A percentile compares a stretch with the other conserved stretches of the same genome.
phyloP scores from a whole-genome alignment of 805 yeast species.

The Trichomonascus vanleenenianus region DNA sequence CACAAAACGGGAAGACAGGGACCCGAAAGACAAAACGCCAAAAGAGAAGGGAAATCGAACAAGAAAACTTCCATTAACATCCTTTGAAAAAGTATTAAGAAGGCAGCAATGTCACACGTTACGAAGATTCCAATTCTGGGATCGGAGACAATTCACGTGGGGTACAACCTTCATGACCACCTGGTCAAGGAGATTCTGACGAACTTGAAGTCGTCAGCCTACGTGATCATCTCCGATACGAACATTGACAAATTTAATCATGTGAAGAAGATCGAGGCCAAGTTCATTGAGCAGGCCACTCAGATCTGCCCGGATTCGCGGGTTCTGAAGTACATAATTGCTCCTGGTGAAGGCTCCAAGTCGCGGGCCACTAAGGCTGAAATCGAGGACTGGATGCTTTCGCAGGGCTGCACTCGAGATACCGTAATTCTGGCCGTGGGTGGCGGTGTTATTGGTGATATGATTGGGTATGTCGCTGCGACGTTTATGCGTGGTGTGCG shows the following conservation, averaged over 20 bases:
- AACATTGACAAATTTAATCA: conserved; percentile 44
- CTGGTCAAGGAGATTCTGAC: conserved; percentile 59
- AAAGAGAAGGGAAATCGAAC: not conserved
- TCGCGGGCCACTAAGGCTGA: conserved; percentile 82
- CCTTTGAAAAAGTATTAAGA: not conserved
- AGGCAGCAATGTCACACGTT: conserved; percentile 1
- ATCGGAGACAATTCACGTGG: conserved; percentile 78
- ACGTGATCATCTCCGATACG: conserved; percentile 82
- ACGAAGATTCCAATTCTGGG: conserved; percentile 40
- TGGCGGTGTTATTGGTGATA: conserved; percentile 98
- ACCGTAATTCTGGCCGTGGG: conserved; percentile 92
- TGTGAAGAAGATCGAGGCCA: conserved; percentile 44
- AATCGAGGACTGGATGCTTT: conserved; percentile 81
- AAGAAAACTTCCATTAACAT: not conserved
- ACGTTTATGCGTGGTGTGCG: conserved; percentile 98
- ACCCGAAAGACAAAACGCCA: not conserved
- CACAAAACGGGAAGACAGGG: too few species aligned
- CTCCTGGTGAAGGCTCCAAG: conserved; percentile 93
- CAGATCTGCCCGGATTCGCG: conserved; percentile 37
- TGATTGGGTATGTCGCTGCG: conserved; percentile 99
- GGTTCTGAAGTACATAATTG: conserved; percentile 60
- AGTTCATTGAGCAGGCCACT: conserved; percentile 36
- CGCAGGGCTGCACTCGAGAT: conserved; percentile 89
- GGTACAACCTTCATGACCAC: conserved; percentile 69
- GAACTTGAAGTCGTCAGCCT: conserved; percentile 73